Evolutionary conservation across 2,329 filamentous ascomycete species (phyloP).

Genomic region (Aspergillus jensenii): DNA sequence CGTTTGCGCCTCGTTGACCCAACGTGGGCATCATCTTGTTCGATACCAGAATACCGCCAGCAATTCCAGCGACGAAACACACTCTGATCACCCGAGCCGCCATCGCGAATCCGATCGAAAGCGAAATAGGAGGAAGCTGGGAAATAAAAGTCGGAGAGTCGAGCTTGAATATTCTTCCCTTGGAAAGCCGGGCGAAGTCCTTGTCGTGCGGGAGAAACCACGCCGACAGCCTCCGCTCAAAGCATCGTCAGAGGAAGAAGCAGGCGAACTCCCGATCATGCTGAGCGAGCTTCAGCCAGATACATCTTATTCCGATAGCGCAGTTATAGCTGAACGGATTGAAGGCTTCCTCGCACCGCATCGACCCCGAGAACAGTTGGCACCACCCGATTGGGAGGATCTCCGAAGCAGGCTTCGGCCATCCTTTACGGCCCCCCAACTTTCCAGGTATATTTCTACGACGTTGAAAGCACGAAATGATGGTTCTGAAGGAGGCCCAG

Average conservation of each 20-base stretch:
- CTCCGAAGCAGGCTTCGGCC: slow-evolving; percentile 29
- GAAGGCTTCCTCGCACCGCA: slow-evolving; percentile 26
- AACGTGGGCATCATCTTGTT: slow-evolving; percentile 15
- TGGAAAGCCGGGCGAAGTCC: slow-evolving; percentile 38
- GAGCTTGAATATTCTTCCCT: slow-evolving; percentile 33
- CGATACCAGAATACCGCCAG: slow-evolving; percentile 22
- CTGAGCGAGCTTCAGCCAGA: slow-evolving; percentile 27
- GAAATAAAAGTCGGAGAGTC: slow-evolving; percentile 1
- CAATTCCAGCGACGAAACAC: neutral
- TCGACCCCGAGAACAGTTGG: slow-evolving; percentile 26
- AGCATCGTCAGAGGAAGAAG: slow-evolving; percentile 8
- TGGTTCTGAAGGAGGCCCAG: neutral
- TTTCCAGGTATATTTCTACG: slow-evolving; percentile 30
- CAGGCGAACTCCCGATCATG: slow-evolving; percentile 23
- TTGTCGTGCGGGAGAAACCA: slow-evolving; percentile 31
- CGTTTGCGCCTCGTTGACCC: slow-evolving; percentile 5
- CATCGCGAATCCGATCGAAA: neutral
- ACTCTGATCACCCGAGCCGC: neutral
- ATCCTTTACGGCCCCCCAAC: slow-evolving; percentile 37
- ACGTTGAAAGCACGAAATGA: neutral
- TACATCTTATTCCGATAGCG: slow-evolving; percentile 10
- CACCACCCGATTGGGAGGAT: slow-evolving; percentile 27
- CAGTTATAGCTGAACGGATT: slow-evolving; percentile 26
- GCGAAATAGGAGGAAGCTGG: neutral
- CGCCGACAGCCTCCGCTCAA: slow-evolving; percentile 17